Evolutionary conservation across 345 rosid genomes (phyloP).

Genomic region (Schrenkiella parvula): DNA sequence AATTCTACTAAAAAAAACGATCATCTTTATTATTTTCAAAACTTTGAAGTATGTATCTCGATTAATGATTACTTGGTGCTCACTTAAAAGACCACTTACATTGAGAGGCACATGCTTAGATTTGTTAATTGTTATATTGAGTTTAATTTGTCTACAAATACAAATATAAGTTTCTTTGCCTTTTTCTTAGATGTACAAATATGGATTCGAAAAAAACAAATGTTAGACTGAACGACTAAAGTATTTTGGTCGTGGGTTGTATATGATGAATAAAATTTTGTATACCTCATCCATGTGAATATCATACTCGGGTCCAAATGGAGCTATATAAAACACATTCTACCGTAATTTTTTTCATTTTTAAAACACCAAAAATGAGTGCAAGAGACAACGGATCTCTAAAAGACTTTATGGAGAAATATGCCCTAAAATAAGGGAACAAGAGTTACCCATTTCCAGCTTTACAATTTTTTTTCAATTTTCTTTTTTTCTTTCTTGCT

Average conservation of each 20-base stretch:
- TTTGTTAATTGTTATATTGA: too few relatives aligned
- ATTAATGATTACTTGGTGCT: too few relatives aligned
- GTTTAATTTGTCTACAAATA: too few relatives aligned
- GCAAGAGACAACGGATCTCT: conserved; percentile 22
- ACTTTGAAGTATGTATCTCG: too few relatives aligned
- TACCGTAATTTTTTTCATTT: too few relatives aligned
- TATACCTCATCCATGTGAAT: not conserved
- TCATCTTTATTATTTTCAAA: too few relatives aligned
- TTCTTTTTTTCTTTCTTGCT: not conserved
- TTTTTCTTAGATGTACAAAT: too few relatives aligned
- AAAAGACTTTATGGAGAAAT: conserved; percentile 9
- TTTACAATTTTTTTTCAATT: not conserved
- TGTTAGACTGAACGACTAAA: not conserved
- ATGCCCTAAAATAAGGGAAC: conserved; percentile 19
- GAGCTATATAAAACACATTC: conserved; percentile 4
- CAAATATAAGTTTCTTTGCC: too few relatives aligned
- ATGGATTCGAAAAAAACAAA: not conserved
- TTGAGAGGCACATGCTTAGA: too few relatives aligned
- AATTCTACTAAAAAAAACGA: too few relatives aligned
- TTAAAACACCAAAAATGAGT: not conserved
- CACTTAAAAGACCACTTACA: too few relatives aligned
- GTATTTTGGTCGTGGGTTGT: not conserved
- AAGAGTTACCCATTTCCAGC: conserved; percentile 27
- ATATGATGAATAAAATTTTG: not conserved
- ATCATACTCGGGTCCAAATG: not conserved